These are phyloP conservation scores for Vigna angularis DNA, from an alignment of 306 rosid genomes.

Conservation along the genomic window DNA sequence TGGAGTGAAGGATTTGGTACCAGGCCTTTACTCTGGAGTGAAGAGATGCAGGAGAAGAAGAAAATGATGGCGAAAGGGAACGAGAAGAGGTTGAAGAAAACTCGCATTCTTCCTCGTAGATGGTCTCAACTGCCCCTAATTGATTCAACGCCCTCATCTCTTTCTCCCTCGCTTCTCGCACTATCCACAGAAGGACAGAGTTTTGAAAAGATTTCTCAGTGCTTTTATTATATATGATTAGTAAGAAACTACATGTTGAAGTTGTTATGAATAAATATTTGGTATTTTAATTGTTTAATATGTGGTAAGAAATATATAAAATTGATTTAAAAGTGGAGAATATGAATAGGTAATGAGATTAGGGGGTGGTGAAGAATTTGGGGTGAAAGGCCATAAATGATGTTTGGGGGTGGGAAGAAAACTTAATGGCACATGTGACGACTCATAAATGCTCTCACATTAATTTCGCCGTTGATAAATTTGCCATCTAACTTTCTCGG, in stretches of 20 bases:
- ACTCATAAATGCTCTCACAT: constrained; percentile 58
- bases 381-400: constrained; percentile 29
- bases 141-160: constrained; percentile 57
- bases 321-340: neutral
- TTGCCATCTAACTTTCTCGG: neutral
- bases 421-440: constrained; percentile 65
- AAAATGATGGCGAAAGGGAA: constrained; percentile 55
- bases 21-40: constrained; percentile 61
- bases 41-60: constrained; percentile 63
- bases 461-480: constrained; percentile 18
- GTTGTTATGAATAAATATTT: too few relatives aligned
- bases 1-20: constrained; percentile 44
- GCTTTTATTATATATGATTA: constrained; percentile 2
- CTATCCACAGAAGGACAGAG: neutral
- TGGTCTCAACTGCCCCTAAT: constrained; percentile 68
- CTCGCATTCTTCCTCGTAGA: constrained; percentile 72
- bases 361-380: constrained; percentile 39
- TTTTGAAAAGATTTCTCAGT: constrained; percentile 12
- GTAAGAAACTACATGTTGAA: neutral
- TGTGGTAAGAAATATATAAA: too few relatives aligned
- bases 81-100: constrained; percentile 57
- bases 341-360: neutral
- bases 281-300: too few relatives aligned
- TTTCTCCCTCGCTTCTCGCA: constrained; percentile 8
- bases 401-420: constrained; percentile 31